Base-by-base conservation (phyloP, 331 rosid species). In the Ulmus americana region DNA sequence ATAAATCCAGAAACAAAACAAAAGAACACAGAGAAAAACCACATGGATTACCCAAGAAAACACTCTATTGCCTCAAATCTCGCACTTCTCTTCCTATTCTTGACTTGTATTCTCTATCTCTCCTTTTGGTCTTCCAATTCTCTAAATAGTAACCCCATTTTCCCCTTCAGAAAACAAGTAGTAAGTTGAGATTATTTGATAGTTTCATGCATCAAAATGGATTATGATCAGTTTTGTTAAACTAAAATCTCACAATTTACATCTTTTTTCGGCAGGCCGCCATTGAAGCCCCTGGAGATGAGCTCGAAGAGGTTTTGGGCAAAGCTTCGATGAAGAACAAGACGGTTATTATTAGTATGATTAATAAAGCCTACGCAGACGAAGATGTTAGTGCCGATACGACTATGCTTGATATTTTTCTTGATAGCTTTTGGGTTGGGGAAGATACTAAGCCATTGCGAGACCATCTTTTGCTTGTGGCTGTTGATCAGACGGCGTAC, bases 401-500 rank as follows among this genome's bases (percentile, higher is more conserved):
- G 5, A 82, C 96, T 1, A 88, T 91, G 96, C 80, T 91, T 38
- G 96, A 91, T 78, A 63, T 91, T 16, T 91, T 91, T 63, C 74
- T 86, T 0, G 79, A 62, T 20, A 84, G 96, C 48, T 84, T 91
- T 18, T 91, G 96, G 97, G 50, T 83, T 4, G 97, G 97, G 42
- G 97, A 86, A 1, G 84, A 82, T 58, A 91, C 95, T 0, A 74
- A 70, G 67, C 46, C 50, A 9, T 74, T 91, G 14, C 59, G 83
- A 12, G 81, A 88, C 47, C 81, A 91, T 8, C 79, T 91, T 10
- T 76, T 91, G 2, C 14, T 88, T 8, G 95, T 88, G 6, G 85
- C 95, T 0, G 86, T 84, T 0, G 97, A 91, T 55, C 85, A n/a
- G 64, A 73, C 69, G 5, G 80, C 95, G 11, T 83, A 84, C 45